These are phyloP conservation scores for Rhynchospora breviuscula DNA, from an alignment of 176 grass and related monocot genomes.

Conservation along the genomic window DNA sequence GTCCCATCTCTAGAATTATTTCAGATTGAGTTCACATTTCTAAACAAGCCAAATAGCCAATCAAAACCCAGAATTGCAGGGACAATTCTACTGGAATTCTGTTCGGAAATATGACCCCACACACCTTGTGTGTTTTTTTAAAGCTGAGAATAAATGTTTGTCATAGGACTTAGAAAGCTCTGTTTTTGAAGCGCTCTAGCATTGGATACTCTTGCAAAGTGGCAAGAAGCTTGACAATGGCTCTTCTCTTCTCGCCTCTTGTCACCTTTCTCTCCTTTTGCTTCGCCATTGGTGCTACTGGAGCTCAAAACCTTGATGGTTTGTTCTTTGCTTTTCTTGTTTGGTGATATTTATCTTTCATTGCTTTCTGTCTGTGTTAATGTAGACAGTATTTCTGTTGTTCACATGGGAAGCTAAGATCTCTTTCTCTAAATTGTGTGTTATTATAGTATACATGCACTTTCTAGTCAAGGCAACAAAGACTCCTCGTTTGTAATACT, in stretches of 20 bases:
- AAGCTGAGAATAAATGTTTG: slow-evolving; percentile 18
- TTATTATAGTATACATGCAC: neutral
- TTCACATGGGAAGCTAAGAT: neutral
- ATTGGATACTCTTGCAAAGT: slow-evolving; percentile 6
- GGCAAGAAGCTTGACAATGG: neutral
- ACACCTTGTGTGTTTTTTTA: slow-evolving; percentile 4
- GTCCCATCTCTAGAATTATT: neutral
- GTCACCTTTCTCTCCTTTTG: slow-evolving; percentile 18
- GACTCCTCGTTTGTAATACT: neutral
- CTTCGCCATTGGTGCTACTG: slow-evolving; percentile 7
- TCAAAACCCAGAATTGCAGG: neutral
- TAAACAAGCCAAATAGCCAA: neutral
- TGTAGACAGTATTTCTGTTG: neutral
- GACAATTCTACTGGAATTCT: neutral
- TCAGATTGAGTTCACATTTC: neutral
- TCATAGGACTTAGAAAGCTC: neutral
- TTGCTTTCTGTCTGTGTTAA: neutral
- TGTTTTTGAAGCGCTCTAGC: slow-evolving; percentile 5
- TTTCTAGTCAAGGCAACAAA: neutral
- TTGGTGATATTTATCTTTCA: neutral
- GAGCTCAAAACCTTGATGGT: slow-evolving; percentile 30
- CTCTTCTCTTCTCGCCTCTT: neutral
- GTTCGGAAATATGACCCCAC: neutral
- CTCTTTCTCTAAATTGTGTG: no score
- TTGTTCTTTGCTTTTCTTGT: neutral